Base-by-base conservation (phyloP, 2,329 filamentous ascomycete genomes). In the Alternaria sp. region DNA sequence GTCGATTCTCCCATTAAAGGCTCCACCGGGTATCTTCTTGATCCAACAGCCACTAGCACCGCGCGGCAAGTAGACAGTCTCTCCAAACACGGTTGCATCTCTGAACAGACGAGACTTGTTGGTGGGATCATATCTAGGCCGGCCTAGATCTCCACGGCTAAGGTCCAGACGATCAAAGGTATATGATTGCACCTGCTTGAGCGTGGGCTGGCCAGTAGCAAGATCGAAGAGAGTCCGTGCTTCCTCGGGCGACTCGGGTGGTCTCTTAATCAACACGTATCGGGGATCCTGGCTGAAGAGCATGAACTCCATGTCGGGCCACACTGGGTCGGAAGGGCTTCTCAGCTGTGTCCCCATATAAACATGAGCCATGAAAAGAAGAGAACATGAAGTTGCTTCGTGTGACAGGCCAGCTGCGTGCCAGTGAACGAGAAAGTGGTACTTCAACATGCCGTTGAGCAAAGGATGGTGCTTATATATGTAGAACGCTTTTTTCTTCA, bases 291-390 rank as follows among this genome's bases (percentile, higher is more conserved):
- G 61, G 17, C 26, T 36, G 50, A 44, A 53, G 32, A 63, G 26
- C 30, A 61, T 45, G 21, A 63, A 49, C 44, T 63, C 61, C 61
- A 63, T 63, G 30, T 61, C 61, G 25, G 61, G 61, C 57, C 57
- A 63, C 5, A 43, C 36, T 13, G 45, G 57, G 13, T 25, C 52
- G 2, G 55, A 30, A 28, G 28, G 50, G 21, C 50, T 19, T 10
- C 26, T 23, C 21, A 61, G 44, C 46, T 49, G 46, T 28, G 15
- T 49, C 21, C 46, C 46, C 46, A 49, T 49, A n/a, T 49, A 49
- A 3, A 49, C 46, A 26, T 49, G 46, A 11, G 46, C 46, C 23
- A 49, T 17, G 23, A 49, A 49, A 28, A 49, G 23, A 23, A 49
- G 3, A 49, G 23, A 49, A 49, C 46, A 49, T 17, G 46, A 49